phyloP scores from a whole-genome alignment of 139 green algal genomes.

The Micromonas commoda region DNA sequence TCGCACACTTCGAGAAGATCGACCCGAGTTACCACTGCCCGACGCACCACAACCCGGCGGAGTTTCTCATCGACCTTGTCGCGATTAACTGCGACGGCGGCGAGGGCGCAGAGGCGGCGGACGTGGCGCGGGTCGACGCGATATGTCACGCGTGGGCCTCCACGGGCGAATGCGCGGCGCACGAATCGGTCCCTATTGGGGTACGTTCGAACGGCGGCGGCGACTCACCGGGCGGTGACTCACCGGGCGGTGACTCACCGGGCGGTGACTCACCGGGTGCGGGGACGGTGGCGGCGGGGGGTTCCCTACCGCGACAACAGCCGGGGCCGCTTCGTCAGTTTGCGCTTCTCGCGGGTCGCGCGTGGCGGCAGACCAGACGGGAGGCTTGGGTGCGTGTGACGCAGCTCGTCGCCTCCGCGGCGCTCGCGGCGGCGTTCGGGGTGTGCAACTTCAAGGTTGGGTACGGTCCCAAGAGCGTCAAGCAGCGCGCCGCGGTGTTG shows the following conservation, averaged over 20 bases:
- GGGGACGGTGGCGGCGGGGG: neutral
- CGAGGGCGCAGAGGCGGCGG: slow-evolving; percentile 29
- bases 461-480: neutral
- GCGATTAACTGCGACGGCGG: slow-evolving; percentile 59
- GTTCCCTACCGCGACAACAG: neutral
- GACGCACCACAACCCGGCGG: slow-evolving; percentile 39
- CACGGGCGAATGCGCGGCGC: neutral
- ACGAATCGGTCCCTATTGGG: too few species aligned
- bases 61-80: slow-evolving; percentile 87
- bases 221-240: neutral
- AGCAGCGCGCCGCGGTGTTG: slow-evolving; percentile 3
- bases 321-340: neutral
- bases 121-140: neutral
- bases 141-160: neutral
- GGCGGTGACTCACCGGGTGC: neutral
- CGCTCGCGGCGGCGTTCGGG: slow-evolving; percentile 14
- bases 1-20: slow-evolving; percentile 15
- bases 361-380: neutral
- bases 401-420: slow-evolving; percentile 1
- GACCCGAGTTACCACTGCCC: slow-evolving; percentile 33
- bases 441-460: slow-evolving; percentile 5
- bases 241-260: slow-evolving; percentile 11
- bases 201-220: neutral
- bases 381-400: slow-evolving; percentile 22
- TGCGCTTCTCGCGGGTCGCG: neutral